phyloP scores from a whole-genome alignment of 176 grass and related monocot genomes.

The Melocanna baccifera region DNA sequence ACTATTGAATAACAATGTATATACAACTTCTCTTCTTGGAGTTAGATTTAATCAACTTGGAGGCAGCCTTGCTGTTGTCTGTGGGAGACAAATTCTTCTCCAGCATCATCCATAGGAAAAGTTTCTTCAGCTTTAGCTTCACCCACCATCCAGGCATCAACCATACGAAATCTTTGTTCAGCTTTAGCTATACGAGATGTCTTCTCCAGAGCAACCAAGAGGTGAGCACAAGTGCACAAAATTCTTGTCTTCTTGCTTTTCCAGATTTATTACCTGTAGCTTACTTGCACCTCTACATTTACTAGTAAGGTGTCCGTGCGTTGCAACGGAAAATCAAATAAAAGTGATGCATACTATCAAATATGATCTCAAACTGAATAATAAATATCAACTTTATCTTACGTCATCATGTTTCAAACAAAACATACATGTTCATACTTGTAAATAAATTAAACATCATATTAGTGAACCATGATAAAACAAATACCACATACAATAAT shows the following conservation, averaged over 20 bases:
- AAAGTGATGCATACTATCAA: too few species aligned
- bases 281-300: not conserved
- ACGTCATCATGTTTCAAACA: too few species aligned
- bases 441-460: too few species aligned
- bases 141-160: not conserved
- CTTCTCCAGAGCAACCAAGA: slow-evolving; percentile 23
- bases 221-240: slow-evolving; percentile 20
- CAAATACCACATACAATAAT: too few species aligned
- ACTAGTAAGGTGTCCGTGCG: too few species aligned
- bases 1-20: slow-evolving; percentile 26
- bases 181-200: not conserved
- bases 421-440: too few species aligned
- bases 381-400: too few species aligned
- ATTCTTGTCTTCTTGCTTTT: slow-evolving; percentile 12
- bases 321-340: too few species aligned
- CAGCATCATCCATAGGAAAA: not conserved
- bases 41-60: slow-evolving; percentile 10
- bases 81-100: not conserved
- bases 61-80: not conserved
- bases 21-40: not conserved
- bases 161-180: slow-evolving; percentile 1
- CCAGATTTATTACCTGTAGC: slow-evolving; percentile 17
- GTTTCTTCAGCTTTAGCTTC: slow-evolving; percentile 15
- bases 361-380: too few species aligned
- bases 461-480: too few species aligned